Evolutionary conservation across 176 grass and related monocot genomes (phyloP), one percentile per base, ranked within the genome.

Genomic region (Lolium rigidum): DNA sequence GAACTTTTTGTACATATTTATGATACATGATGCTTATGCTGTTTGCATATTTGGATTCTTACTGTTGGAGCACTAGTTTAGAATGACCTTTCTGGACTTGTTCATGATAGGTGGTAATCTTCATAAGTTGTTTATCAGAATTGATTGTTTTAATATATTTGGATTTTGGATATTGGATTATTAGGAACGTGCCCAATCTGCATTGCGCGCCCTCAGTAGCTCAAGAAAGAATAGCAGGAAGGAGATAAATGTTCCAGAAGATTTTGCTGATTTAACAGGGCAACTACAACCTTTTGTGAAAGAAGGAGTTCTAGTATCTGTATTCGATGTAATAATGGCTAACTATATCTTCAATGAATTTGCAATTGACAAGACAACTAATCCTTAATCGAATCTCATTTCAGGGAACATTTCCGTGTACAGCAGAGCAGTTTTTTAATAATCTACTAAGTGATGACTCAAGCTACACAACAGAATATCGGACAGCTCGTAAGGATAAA

Each of bases 201-300:
- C 93, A 70, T 68, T 95, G 46, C 97, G 97, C 31, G 92, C 92
- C 55, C 97, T 91, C 17, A 96, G 94, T 88, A 96, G 92, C 78
- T 97, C 94, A 74, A 87, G 87, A 66, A 94, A 86, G 88, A 85
- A 21, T 74, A 92, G 84, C 81, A 90, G 73, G 84, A 83, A 78
- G 80, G 81, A 93, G 59, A 81, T 78, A 61, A 80, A 93, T 86
- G 76, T 90, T 85, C 90, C 88, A 82, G 78, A 99, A 86, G 90
- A 96, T 85, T 90, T 54, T 92, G 86, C 84, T 77, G 86, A 70
- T 70, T 79, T 89, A 77, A 86, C 88, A 74, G 92, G 87, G 80
- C 87, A 92, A 39, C 80, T 91, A 39, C 93, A 99, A 85, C 87
- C 92, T 90, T 99, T 99, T 80, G 87, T 99, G 31, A 99, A 99